A percentile compares a stretch with the other conserved stretches of the same genome.
Conservation (phyloP, 1,284 basidiomycete species). For the Leccinum variabile region DNA sequence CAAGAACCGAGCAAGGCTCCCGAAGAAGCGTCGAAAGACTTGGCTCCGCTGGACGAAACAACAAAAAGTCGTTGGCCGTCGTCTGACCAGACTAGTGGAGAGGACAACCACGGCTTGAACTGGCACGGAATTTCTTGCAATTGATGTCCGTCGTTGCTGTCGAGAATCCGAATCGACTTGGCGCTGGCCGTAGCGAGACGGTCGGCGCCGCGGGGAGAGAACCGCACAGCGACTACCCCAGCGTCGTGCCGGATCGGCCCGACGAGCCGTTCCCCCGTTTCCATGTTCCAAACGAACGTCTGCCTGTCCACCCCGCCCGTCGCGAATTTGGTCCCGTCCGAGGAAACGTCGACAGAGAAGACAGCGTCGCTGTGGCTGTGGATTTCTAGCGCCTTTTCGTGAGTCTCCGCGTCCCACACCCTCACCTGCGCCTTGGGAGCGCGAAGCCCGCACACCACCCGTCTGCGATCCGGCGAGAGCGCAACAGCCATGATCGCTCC, state of each 20-base stretch:
- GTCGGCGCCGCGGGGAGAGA: neutral
- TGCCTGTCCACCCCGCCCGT: neutral
- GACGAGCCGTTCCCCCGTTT: neutral
- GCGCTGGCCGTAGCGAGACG: neutral
- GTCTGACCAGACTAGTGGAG: neutral
- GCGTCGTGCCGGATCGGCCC: neutral
- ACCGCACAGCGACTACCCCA: neutral
- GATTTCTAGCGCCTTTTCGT: neutral
- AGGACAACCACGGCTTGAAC: neutral
- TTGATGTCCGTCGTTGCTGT: neutral
- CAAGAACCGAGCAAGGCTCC: neutral
- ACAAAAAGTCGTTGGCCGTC: neutral
- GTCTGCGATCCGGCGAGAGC: neutral
- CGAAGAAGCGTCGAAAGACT: neutral
- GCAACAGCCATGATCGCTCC: neutral
- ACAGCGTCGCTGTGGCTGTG: neutral
- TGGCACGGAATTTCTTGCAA: neutral
- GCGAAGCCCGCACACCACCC: neutral
- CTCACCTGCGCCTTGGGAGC: neutral
- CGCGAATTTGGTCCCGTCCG: neutral
- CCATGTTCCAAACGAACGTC: neutral
- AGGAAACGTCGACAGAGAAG: neutral
- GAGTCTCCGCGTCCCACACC: neutral
- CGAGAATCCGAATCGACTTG: neutral
- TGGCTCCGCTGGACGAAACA: neutral